Evolutionary conservation across 495 filamentous ascomycete genomes (phyloP), one percentile per base, ranked within the genome.

Genomic region (Xylaria venustula): DNA sequence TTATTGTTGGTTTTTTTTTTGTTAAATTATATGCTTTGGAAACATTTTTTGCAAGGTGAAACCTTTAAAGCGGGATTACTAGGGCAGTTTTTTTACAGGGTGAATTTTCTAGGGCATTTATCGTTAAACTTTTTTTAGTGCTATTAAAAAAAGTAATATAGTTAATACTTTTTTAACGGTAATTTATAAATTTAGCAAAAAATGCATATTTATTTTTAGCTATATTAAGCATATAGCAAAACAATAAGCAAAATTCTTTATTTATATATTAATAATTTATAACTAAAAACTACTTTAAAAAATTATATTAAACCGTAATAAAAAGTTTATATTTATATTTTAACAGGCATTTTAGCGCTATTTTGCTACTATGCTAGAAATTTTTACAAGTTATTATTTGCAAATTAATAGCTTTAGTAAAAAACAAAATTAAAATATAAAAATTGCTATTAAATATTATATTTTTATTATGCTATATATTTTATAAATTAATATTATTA

Each of bases 171-270:
- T 52, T 32, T 7, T 52, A 32, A 52, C 34, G 34, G n/a, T 52
- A 30, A 52, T 52, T 32, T 52, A 11, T 32, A 52, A 52, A 52
- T 52, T 52, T 52, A 52, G n/a, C 34, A 52, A 52, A 36, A 32
- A 32, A 52, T 7, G 6, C 34, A 52, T 32, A 22, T 52, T 52
- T 7, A 32, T 52, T 32, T 52, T 52, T 7, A 52, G n/a, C 7
- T 7, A 52, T 34, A 52, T 32, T 32, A 52, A 52, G n/a, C 34
- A 52, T 52, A 52, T 15, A 12, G 25, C 17, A 32, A 17, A 28
- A 8, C 7, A 52, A 52, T 32, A 52, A 8, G n/a, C 9, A 7
- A 8, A 25, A 8, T 3, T 52, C 4, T 12, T 52, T 15, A 11
- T 52, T 8, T 7, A 52, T 32, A 2, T 34, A 7, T 32, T 52